phyloP scores from a whole-genome alignment of 352 stramenopile species.

The Phytophthora lateralis region DNA sequence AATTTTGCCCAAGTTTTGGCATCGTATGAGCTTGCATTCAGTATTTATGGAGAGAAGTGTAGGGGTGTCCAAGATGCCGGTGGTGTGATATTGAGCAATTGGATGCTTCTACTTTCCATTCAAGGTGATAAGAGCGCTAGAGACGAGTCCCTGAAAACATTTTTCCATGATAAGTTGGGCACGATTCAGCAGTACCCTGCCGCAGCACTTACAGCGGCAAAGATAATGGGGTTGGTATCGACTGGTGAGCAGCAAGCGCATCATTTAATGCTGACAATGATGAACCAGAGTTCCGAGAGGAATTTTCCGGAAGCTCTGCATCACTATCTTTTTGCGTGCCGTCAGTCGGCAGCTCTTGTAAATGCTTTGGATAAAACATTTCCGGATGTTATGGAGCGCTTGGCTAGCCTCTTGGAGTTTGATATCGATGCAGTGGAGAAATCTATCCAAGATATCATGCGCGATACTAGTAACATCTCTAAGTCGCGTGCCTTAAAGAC shows the following conservation, averaged over 20 bases:
- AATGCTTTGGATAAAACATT: constrained; percentile 37
- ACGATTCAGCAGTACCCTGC: constrained; percentile 30
- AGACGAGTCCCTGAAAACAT: constrained; percentile 24
- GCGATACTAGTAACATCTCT: constrained; percentile 32
- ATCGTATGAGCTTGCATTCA: constrained; percentile 34
- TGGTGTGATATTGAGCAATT: constrained; percentile 43
- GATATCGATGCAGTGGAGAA: constrained; percentile 30
- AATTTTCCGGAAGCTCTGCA: constrained; percentile 40
- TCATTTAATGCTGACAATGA: constrained; percentile 38
- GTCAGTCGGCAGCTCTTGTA: constrained; percentile 28
- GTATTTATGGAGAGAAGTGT: constrained; percentile 16
- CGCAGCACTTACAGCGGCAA: constrained; percentile 35
- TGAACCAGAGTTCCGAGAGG: constrained; percentile 22
- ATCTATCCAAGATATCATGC: constrained; percentile 38
- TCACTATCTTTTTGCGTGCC: constrained; percentile 42
- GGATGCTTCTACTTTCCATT: constrained; percentile 41
- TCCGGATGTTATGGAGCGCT: constrained; percentile 34
- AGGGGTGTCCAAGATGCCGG: constrained; percentile 15
- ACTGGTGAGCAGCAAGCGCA: constrained; percentile 13
- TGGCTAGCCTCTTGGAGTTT: constrained; percentile 32
- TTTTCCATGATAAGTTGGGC: constrained; percentile 31
- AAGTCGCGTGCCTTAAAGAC: constrained; percentile 40
- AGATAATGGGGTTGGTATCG: constrained; percentile 21
- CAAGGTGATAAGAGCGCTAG: constrained; percentile 13
- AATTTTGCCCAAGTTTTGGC: constrained; percentile 16